A percentile compares a stretch with the other conserved stretches of the same genome.
Evolutionary conservation across 805 yeast species (phyloP).

Genomic region (Kuraishia capsulata): DNA sequence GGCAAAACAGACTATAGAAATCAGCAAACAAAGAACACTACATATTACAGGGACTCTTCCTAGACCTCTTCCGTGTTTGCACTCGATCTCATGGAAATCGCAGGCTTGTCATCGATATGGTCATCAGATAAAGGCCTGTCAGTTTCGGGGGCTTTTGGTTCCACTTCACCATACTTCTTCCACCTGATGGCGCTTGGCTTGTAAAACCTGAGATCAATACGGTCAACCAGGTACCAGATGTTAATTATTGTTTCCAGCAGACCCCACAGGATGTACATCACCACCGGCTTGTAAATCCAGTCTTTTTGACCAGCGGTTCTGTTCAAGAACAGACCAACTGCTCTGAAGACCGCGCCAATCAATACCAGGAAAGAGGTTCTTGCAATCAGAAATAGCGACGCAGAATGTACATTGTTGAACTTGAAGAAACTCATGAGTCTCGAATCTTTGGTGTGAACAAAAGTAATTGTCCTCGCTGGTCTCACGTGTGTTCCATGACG

Average conservation of each 20-base stretch:
- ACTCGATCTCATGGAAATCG: neutral
- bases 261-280: conserved; percentile 65
- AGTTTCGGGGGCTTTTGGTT: no score
- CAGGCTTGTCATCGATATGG: neutral
- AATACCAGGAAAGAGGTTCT: conserved; percentile 40
- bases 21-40: no score
- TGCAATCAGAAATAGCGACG: conserved; percentile 36
- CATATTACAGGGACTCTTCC: no score
- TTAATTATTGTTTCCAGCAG: conserved; percentile 52
- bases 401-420: neutral
- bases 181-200: conserved; percentile 45
- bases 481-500: neutral
- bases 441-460: neutral
- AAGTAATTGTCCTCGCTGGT: neutral
- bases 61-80: neutral
- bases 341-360: conserved; percentile 40
- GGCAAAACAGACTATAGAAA: no score
- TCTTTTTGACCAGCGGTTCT: conserved; percentile 21
- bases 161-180: neutral
- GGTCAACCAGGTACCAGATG: conserved; percentile 45
- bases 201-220: conserved; percentile 73
- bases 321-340: conserved; percentile 34
- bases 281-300: conserved; percentile 43
- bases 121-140: no score
- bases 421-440: neutral